Evolutionary conservation across 345 rosid species (phyloP), one percentile per base, ranked within the genome.

Genomic region (Anacardium occidentale): DNA sequence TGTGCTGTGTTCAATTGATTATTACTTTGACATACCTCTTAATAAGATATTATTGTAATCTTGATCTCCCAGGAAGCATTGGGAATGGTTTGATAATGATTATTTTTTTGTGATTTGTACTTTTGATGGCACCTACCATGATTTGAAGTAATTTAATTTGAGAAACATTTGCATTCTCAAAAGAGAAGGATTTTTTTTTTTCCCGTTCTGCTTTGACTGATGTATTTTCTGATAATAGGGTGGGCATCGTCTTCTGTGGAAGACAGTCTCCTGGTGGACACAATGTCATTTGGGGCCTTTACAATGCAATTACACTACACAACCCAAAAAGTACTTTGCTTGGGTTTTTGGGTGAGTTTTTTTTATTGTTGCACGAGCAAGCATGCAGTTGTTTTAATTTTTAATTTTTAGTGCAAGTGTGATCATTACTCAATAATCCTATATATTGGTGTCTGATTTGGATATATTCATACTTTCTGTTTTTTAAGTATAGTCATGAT

Each of bases 261-360:
- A 89, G 99, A 81, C 99, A 95, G 69, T 91, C 99, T 52, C 99
- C 99, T 0, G 99, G 96, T 72, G 98, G 98, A 59, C 99, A 95
- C 77, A 95, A 95, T 80, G 99, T 95, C 48, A 59, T 95, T 48
- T 95, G 98, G 98, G 99, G 98, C 45, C 97, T 95, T 72, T 76
- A 78, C 78, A 62, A 81, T 62, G 99, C 98, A 66, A 92, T 95
- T 63, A 87, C 93, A 70, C 78, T 77, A 60, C 97, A 93, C 90
- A 93, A 95, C 76, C 82, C 94, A 0, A 85, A 80, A 21, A 91
- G 82, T 68, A 79, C 84, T 68, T 83, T 95, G 76, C 85, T 93
- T 34, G 98, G 99, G 59, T 95, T 95, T 85, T 80, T 95, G 70
- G 98, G 99, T 95, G 66, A 70, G 81, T 73, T 58, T 50, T 42